phyloP scores from a whole-genome alignment of 1,284 basidiomycete species.

The Cryptococcus sp. region DNA sequence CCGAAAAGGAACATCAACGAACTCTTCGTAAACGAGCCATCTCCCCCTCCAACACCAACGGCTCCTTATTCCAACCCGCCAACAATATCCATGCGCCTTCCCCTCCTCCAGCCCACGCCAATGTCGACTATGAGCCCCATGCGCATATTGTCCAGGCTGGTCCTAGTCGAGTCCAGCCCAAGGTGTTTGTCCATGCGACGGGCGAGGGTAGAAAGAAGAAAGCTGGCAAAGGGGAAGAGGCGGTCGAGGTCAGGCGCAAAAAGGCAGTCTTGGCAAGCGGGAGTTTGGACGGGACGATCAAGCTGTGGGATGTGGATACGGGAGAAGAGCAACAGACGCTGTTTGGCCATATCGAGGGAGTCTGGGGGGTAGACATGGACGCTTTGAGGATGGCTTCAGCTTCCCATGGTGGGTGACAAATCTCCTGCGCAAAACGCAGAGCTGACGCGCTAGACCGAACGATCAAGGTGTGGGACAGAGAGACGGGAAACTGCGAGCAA shows the following conservation, averaged over 20 bases:
- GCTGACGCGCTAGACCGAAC: constrained; percentile 35
- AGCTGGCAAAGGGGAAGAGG: constrained; percentile 2
- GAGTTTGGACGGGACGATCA: constrained; percentile 92
- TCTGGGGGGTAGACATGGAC: constrained; percentile 92
- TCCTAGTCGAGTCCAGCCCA: constrained; percentile 20
- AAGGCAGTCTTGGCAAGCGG: constrained; percentile 70
- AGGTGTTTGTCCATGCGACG: constrained; percentile 31
- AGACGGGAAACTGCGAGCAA: constrained; percentile 78
- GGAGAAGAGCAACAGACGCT: constrained; percentile 74
- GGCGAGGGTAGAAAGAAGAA: constrained; percentile 10
- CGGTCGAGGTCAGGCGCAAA: constrained; percentile 4
- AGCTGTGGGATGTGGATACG: constrained; percentile 90
- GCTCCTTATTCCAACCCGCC: constrained; percentile 13
- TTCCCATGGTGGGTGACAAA: constrained; percentile 60
- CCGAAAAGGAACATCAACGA: constrained; percentile 10
- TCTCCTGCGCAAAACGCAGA: not conserved
- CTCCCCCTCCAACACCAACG: constrained; percentile 1
- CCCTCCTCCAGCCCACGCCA: constrained; percentile 14
- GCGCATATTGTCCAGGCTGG: constrained; percentile 10
- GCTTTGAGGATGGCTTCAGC: constrained; percentile 85
- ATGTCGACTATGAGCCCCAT: constrained; percentile 25
- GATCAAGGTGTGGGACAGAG: constrained; percentile 76
- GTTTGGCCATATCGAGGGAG: constrained; percentile 84
- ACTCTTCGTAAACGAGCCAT: not conserved
- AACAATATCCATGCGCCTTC: constrained; percentile 3